Conservation (phyloP, 257 asterid species). For the Solanum bulbocastanum region DNA sequence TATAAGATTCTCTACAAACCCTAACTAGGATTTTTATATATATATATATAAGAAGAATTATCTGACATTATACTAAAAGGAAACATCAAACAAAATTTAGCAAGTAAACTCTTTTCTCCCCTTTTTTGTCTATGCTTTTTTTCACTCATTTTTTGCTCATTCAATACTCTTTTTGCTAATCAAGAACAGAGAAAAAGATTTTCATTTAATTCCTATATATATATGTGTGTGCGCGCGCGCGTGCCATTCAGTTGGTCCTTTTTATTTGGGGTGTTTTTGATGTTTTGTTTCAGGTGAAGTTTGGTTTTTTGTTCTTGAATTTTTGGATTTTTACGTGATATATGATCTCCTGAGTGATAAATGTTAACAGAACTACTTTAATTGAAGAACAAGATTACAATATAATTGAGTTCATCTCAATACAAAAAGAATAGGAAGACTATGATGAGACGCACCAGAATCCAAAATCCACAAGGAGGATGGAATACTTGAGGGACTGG, state of each 20-base stretch:
- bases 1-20: background rate
- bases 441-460: too few species aligned
- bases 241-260: background rate
- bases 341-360: background rate
- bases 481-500: too few species aligned
- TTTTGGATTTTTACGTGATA: too few species aligned
- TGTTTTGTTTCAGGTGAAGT: background rate
- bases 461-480: too few species aligned
- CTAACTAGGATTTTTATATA: background rate
- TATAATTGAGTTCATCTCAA: too few species aligned
- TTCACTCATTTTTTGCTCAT: too few species aligned
- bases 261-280: background rate
- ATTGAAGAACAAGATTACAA: too few species aligned
- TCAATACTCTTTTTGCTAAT: too few species aligned
- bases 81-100: background rate
- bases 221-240: rapidly evolving
- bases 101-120: background rate
- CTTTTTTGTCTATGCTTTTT: background rate
- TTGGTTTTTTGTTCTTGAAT: background rate
- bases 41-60: background rate
- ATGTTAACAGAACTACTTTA: too few species aligned
- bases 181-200: background rate
- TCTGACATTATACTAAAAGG: background rate
- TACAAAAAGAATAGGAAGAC: too few species aligned
- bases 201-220: background rate